Evolutionary conservation across 1,284 basidiomycete genomes (phyloP).

Genomic region (Ganoderma multipileum): DNA sequence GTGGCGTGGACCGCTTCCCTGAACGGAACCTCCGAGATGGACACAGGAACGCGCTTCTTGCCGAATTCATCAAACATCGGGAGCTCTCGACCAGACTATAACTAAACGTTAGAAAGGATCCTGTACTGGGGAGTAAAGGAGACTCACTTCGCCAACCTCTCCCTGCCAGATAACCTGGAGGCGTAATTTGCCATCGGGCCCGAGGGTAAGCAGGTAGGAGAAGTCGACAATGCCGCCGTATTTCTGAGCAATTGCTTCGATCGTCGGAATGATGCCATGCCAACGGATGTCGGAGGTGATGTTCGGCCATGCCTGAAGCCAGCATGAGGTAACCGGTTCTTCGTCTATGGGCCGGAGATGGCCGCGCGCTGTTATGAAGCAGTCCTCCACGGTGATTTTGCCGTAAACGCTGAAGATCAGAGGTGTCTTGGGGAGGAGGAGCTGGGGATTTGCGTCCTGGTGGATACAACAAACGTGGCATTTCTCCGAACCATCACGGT

Average conservation of each 20-base stretch:
- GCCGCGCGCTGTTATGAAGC: neutral
- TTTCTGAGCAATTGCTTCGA: neutral
- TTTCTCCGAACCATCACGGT: too few relatives aligned
- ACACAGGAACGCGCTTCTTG: neutral
- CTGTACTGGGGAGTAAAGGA: neutral
- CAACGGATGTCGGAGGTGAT: neutral
- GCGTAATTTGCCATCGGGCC: neutral
- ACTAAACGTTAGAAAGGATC: too few relatives aligned
- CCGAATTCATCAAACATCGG: neutral
- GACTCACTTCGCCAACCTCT: neutral
- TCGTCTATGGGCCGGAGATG: neutral
- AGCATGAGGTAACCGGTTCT: neutral
- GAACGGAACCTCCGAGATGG: neutral
- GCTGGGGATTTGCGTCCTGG: neutral
- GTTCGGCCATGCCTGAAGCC: neutral
- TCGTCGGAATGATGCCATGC: neutral
- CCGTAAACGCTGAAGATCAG: neutral
- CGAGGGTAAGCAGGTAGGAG: neutral
- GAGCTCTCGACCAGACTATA: neutral
- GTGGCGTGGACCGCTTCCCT: neutral
- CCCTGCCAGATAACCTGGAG: neutral
- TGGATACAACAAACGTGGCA: neutral
- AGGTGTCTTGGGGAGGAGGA: neutral
- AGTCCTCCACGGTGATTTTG: neutral
- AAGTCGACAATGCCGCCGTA: neutral